Percentiles rank a stretch among this genome's conserved stretches.
Conservation (phyloP, 1,284 basidiomycete genomes). For the Neolentinus lepideus region DNA sequence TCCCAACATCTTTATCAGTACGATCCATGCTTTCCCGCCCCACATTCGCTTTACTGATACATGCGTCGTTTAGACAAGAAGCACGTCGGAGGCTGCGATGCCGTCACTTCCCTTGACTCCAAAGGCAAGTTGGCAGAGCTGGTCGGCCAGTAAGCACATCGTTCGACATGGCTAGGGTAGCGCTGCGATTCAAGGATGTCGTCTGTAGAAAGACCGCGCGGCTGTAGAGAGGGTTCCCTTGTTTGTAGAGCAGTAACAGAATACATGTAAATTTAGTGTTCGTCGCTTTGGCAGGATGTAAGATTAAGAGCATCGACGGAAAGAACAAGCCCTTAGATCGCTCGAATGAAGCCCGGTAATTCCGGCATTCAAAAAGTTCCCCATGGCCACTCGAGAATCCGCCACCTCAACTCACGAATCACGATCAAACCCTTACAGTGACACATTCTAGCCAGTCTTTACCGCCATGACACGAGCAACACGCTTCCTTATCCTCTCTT, state of each 20-base stretch:
- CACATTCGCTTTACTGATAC: conserved; percentile 18
- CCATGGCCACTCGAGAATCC: neutral
- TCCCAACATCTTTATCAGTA: conserved; percentile 65
- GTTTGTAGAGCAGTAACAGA: too few species aligned
- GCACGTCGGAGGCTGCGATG: conserved; percentile 37
- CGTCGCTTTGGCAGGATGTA: too few species aligned
- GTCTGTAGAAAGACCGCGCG: neutral
- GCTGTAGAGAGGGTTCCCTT: neutral
- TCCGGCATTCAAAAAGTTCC: neutral
- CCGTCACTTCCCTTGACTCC: neutral
- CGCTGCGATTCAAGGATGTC: neutral
- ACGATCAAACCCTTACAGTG: neutral
- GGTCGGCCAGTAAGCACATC: neutral
- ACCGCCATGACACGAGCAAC: conserved; percentile 31
- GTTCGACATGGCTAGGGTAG: neutral
- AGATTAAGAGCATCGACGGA: too few species aligned
- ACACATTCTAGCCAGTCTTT: neutral
- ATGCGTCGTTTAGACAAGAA: conserved; percentile 26
- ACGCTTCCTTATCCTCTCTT: conserved; percentile 26
- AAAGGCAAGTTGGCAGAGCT: neutral
- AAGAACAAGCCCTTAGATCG: too few species aligned
- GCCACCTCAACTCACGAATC: neutral
- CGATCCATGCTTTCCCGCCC: conserved; percentile 14
- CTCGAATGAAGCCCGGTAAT: neutral
- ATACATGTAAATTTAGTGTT: too few species aligned